Conservation (phyloP, 1,284 basidiomycete species). For the Farysia itapuensis region DNA sequence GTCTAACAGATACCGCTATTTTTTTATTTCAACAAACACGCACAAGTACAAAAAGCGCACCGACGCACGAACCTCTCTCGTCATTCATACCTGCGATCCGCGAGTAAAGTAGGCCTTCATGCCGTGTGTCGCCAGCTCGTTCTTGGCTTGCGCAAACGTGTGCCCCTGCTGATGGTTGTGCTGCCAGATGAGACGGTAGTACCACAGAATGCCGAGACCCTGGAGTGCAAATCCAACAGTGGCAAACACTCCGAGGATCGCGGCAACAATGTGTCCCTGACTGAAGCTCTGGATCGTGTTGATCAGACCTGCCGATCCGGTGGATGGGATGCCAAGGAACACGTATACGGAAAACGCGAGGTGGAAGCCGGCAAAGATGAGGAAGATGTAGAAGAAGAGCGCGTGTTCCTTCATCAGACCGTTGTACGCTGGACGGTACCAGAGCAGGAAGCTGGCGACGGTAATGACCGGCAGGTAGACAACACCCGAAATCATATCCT, state of each 20-base stretch:
- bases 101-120: constrained; percentile 76
- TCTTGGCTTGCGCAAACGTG: constrained; percentile 70
- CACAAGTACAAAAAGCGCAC: too few relatives aligned
- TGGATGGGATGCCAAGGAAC: constrained; percentile 65
- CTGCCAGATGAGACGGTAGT: constrained; percentile 78
- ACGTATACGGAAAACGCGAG: constrained; percentile 74
- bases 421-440: constrained; percentile 87
- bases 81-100: constrained; percentile 22
- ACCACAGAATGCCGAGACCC: constrained; percentile 77
- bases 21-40: too few relatives aligned
- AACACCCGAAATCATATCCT: constrained; percentile 70
- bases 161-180: constrained; percentile 71
- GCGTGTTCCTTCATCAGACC: constrained; percentile 84
- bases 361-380: constrained; percentile 78
- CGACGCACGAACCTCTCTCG: too few relatives aligned
- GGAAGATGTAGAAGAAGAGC: constrained; percentile 63
- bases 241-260: constrained; percentile 72
- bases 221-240: constrained; percentile 86
- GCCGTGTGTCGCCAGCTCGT: constrained; percentile 80
- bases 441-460: constrained; percentile 79
- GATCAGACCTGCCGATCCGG: constrained; percentile 92
- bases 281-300: constrained; percentile 72
- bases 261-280: constrained; percentile 24
- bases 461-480: constrained; percentile 84
- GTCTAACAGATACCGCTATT: too few relatives aligned